A percentile compares a stretch with the other conserved stretches of the same genome.
Conservation (phyloP, 2,329 filamentous ascomycete species). For the Fusarium sp. region DNA sequence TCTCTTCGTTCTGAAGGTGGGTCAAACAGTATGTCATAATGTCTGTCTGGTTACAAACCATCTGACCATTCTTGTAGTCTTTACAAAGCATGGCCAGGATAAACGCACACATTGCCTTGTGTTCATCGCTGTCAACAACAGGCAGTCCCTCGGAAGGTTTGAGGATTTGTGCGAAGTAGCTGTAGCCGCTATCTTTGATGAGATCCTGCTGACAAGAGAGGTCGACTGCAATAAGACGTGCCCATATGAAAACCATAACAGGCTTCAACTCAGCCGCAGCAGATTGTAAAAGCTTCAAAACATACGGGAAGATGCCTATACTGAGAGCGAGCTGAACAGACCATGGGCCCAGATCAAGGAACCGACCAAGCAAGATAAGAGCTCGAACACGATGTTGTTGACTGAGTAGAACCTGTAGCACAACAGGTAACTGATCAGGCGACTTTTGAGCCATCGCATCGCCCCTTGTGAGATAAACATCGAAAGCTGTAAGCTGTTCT, state of each 20-base stretch:
- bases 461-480: constrained; percentile 89
- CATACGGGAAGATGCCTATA: constrained; percentile 98
- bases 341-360: constrained; percentile 96
- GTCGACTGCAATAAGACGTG: constrained; percentile 93
- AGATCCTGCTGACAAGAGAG: constrained; percentile 93
- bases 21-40: constrained; percentile 88
- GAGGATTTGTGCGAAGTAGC: constrained; percentile 94
- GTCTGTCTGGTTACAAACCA: constrained; percentile 89
- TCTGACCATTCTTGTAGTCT: constrained; percentile 90
- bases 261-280: constrained; percentile 95
- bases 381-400: constrained; percentile 94
- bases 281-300: constrained; percentile 95
- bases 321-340: constrained; percentile 97
- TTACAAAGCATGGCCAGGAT: constrained; percentile 98
- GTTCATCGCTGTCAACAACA: constrained; percentile 88
- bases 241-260: constrained; percentile 99
- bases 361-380: constrained; percentile 90
- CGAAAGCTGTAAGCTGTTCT: constrained; percentile 96
- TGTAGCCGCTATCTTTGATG: constrained; percentile 96
- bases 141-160: constrained; percentile 86
- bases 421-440: constrained; percentile 94
- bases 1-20: constrained; percentile 87
- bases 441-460: constrained; percentile 85
- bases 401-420: constrained; percentile 93
- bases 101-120: constrained; percentile 99